Evolutionary conservation across 2,329 filamentous ascomycete genomes (phyloP).

Genomic region (Arthroderma sp.): DNA sequence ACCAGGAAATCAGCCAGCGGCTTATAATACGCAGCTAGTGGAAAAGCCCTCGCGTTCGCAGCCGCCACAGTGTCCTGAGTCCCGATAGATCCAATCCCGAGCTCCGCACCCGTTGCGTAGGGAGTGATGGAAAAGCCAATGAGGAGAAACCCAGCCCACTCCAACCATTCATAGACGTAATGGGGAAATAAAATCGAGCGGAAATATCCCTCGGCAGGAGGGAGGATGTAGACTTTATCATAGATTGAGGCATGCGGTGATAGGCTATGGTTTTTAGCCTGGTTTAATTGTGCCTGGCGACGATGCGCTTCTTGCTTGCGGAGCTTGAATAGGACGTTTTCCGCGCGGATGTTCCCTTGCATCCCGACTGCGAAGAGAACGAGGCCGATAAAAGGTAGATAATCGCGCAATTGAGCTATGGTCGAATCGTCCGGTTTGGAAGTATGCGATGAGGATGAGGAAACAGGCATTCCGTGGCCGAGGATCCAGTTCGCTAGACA

Average conservation of each 20-base stretch:
- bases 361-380: conserved; percentile 65
- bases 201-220: conserved; percentile 68
- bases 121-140: conserved; percentile 24
- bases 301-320: conserved; percentile 50
- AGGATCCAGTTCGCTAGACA: conserved; percentile 69
- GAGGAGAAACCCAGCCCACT: conserved; percentile 85
- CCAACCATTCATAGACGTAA: conserved; percentile 92
- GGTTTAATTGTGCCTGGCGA: conserved; percentile 41
- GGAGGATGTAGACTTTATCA: conserved; percentile 77
- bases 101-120: conserved; percentile 53
- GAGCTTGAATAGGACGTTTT: conserved; percentile 80
- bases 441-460: conserved; percentile 12
- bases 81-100: conserved; percentile 40
- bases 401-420: conserved; percentile 41
- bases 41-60: conserved; percentile 13
- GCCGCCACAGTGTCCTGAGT: conserved; percentile 1
- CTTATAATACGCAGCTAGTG: conserved; percentile 24
- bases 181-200: conserved; percentile 75
- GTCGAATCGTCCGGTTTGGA: conserved; percentile 25
- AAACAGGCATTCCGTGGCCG: conserved; percentile 51
- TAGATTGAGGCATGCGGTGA: conserved; percentile 25
- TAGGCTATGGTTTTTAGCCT: conserved; percentile 20
- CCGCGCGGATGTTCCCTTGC: conserved; percentile 71
- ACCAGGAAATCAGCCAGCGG: conserved; percentile 19
- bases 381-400: conserved; percentile 47